Base-by-base conservation (phyloP, 495 filamentous ascomycete species). In the Parathielavia hyrcaniae region DNA sequence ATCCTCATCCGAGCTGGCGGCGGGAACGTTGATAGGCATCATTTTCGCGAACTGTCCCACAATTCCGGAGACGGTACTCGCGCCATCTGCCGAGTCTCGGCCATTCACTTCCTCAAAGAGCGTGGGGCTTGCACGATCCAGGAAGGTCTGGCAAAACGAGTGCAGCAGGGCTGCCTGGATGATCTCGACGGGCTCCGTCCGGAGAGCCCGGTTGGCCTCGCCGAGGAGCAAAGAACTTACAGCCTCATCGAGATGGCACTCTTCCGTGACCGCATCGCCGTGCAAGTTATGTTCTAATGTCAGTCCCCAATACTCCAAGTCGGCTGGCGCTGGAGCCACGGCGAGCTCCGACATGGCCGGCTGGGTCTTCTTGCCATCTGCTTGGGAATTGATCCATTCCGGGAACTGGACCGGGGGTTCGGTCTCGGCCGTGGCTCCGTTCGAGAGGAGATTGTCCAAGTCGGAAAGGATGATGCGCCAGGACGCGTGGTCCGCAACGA, bases 381-480 rank as follows among this genome's bases (percentile, higher is more conserved):
- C 64, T 43, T 80, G 74, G 20, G 79, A 68, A 17, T 62, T 60
- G 32, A 71, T 78, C 83, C 81, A 86, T 11, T 62, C 75, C 53
- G 77, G 77, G 60, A 83, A 84, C 0, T 81, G 73, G 9, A 83
- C 61, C 5, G 69, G 67, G 0, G 53, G 61, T n/a, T 46, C 57
- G 2, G 53, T 17, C 0, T 81, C 73, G 9, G 82, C 61, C 5
- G 69, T 66, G 0, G 53, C 61, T n/a, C 44, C 57, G 2, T 51
- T 17, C 16, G 47, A 7, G 0, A 64, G 34, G 14, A 44, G 41
- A 0, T 73, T 69, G 56, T 81, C 76, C 41, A 85, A 51, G 43
- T 86, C 83, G 46, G 79, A 69, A 4, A 83, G 61, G 4, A 86
- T 80, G 6, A 85, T 76, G 26, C 80, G 72, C 82, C 81, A 85